Evolutionary conservation across 352 stramenopile species (phyloP), one percentile per base, ranked within the genome.

Genomic region (Phytophthora pisi): DNA sequence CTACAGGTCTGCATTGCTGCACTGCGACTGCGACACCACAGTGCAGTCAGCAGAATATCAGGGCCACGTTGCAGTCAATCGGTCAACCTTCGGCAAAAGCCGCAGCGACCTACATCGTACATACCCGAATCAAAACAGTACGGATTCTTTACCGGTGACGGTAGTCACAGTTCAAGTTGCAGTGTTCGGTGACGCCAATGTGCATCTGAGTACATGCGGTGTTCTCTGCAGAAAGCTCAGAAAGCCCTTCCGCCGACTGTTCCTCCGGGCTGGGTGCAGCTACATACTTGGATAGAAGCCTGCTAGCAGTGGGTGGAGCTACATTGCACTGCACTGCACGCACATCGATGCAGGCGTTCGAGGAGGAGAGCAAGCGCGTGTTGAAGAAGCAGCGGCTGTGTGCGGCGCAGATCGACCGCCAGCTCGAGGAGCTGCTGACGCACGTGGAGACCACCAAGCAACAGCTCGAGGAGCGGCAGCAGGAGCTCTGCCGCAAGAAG

Each of bases 311-410:
- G 26, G 26, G 20, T 20, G 20, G 20, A 30, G 26, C 26, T 30
- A 30, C 26, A 30, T 6, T 30, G 26, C 34, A 40, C 9, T 40
- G 34, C 34, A 40, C 40, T 46, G 40, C 7, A 46, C 16, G 40
- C 40, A 46, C 15, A 20, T 46, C 40, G 4, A 91, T 92, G 84
- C 77, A 90, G 71, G 72, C 71, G 24, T 64, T 92, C 26, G 77
- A 80, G 30, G 83, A 91, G 40, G 85, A 90, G 53, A 81, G 68
- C 26, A 72, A 79, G 55, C 78, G 79, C 57, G 82, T 86, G 74
- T 64, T 91, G 58, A 93, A 93, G 74, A 88, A 87, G 51, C 85
- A 93, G 71, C 79, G 83, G 15, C 52, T 88, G 28, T 84, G 81
- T 51, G 81, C 73, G 28, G 78, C 72, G 51, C 72, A 87, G 61